Percentiles rank a stretch among this genome's conserved stretches.
Conservation (phyloP, 2,329 filamentous ascomycete genomes). For the Alternaria solani region DNA sequence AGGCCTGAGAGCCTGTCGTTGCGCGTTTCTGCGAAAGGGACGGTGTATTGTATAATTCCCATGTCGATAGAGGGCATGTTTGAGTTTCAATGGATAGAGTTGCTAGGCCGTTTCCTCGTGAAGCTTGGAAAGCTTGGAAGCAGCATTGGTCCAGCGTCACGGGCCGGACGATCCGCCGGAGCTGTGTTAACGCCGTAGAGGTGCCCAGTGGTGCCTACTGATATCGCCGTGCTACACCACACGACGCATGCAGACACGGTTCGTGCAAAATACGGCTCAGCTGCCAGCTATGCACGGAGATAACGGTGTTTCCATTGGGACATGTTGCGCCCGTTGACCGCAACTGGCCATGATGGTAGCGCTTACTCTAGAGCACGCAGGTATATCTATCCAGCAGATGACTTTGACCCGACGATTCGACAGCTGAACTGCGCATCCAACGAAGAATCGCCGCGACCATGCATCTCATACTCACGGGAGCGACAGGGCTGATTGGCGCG, state of each 20-base stretch:
- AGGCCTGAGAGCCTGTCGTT: conserved; percentile 19
- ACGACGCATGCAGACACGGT: not conserved
- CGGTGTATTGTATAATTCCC: conserved; percentile 4
- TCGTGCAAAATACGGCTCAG: not conserved
- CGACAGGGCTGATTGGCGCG: conserved; percentile 54
- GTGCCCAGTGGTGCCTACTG: not conserved
- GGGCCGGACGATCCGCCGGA: conserved; percentile 17
- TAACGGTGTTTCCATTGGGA: not conserved
- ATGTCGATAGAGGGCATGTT: conserved; percentile 10
- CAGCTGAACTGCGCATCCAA: not conserved
- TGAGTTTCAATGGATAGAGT: not conserved
- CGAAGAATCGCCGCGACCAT: conserved; percentile 18
- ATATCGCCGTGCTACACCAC: not conserved
- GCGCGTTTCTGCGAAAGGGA: not conserved
- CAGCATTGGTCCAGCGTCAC: not conserved
- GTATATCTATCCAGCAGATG: not conserved
- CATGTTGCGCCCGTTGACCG: not conserved
- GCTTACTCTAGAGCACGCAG: not conserved
- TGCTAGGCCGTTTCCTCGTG: conserved; percentile 2
- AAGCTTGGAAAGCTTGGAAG: conserved; percentile 1
- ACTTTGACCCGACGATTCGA: not conserved
- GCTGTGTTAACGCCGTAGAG: not conserved
- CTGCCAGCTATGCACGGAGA: not conserved
- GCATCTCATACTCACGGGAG: conserved; percentile 57
- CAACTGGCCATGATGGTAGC: not conserved